phyloP scores from a whole-genome alignment of 371 early-diverging fungal species.

The Batkoa obscura region DNA sequence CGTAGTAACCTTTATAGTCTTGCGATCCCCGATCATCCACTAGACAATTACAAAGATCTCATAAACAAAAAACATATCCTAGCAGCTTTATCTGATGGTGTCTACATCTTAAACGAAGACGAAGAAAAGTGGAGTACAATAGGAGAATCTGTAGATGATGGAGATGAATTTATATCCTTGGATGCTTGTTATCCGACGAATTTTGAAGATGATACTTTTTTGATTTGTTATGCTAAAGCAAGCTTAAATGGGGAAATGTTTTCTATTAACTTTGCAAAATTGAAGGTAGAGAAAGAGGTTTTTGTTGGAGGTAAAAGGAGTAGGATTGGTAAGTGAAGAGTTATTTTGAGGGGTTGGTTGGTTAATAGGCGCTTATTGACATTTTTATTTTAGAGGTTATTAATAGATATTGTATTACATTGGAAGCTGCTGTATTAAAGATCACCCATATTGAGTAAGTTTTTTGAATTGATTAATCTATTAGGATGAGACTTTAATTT shows the following conservation, averaged over 20 bases:
- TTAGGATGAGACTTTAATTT: neutral
- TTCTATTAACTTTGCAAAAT: neutral
- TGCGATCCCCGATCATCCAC: constrained; percentile 1
- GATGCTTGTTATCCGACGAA: constrained; percentile 2
- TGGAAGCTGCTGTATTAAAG: neutral
- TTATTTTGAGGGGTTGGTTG: neutral
- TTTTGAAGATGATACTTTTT: neutral
- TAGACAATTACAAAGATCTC: too few species aligned
- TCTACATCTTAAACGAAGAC: neutral
- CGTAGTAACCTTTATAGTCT: constrained; percentile 1
- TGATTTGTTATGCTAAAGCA: constrained; percentile 1
- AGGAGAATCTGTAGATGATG: neutral
- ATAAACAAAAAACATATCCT: neutral
- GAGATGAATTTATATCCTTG: neutral
- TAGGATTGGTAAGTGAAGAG: neutral
- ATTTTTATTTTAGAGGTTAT: neutral
- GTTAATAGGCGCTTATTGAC: too few species aligned
- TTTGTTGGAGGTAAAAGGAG: too few species aligned
- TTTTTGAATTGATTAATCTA: neutral
- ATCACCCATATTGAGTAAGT: constrained; percentile 1
- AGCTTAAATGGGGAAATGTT: neutral
- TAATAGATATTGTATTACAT: neutral
- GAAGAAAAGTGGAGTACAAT: constrained; percentile 1
- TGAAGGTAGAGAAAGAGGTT: neutral
- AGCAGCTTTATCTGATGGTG: constrained; percentile 5